phyloP scores from a whole-genome alignment of 805 yeast species.

The Metschnikowia corniflorae region DNA sequence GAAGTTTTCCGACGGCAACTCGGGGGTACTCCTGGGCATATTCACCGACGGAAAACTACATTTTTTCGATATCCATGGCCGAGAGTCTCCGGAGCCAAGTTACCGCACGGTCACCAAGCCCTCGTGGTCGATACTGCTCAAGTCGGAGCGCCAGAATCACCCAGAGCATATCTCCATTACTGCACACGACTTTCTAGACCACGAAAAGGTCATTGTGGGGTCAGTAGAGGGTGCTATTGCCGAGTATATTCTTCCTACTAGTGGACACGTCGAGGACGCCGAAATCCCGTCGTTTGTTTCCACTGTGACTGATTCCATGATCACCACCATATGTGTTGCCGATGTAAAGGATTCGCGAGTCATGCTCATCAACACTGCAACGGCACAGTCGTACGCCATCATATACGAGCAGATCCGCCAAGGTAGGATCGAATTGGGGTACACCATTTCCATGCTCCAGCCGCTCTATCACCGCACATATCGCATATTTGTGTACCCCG shows the following conservation, averaged over 20 bases:
- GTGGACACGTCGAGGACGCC: background rate
- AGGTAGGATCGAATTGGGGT: conserved; percentile 25
- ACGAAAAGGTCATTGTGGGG: conserved; percentile 50
- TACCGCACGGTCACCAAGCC: conserved; percentile 18
- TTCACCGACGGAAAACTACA: conserved; percentile 59
- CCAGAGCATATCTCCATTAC: conserved; percentile 31
- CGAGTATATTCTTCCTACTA: conserved; percentile 46
- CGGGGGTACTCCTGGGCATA: conserved; percentile 49
- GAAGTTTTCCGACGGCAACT: conserved; percentile 20
- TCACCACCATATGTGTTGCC: conserved; percentile 26
- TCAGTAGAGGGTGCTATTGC: conserved; percentile 56
- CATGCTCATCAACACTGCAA: conserved; percentile 30
- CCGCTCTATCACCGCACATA: conserved; percentile 30
- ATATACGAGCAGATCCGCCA: conserved; percentile 25
- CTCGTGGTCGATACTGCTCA: conserved; percentile 21
- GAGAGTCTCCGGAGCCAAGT: conserved; percentile 7
- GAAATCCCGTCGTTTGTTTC: conserved; percentile 31
- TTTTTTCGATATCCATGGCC: conserved; percentile 36
- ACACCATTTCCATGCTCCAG: conserved; percentile 23
- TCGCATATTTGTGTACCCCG: conserved; percentile 25
- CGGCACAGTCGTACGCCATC: conserved; percentile 21
- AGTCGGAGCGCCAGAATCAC: conserved; percentile 8
- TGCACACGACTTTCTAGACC: conserved; percentile 45
- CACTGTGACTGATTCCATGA: conserved; percentile 31
- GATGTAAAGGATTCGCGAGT: conserved; percentile 22